Conservation (phyloP, 805 yeast species). For the Vanderwaltozyma verrucispora region DNA sequence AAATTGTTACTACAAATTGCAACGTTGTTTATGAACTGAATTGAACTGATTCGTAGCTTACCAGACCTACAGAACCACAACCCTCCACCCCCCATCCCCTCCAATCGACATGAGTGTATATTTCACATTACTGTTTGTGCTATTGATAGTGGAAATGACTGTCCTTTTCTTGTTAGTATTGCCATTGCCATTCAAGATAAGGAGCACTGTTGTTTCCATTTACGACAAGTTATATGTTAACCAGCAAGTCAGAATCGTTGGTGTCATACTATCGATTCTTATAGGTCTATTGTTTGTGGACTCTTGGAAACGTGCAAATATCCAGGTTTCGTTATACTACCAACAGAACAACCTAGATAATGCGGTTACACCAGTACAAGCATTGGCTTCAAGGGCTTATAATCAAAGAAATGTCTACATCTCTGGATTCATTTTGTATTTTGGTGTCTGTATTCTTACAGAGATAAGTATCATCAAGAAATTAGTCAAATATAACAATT, state of each 20-base stretch:
- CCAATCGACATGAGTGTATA: slow-evolving; percentile 27
- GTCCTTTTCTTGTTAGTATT: slow-evolving; percentile 37
- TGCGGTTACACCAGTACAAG: slow-evolving; percentile 34
- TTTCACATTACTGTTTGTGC: slow-evolving; percentile 32
- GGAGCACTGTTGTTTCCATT: slow-evolving; percentile 34
- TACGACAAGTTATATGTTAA: slow-evolving; percentile 29
- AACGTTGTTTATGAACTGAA: too few relatives aligned
- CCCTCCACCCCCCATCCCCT: too few relatives aligned
- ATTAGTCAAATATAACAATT: slow-evolving; percentile 38
- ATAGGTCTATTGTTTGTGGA: slow-evolving; percentile 44
- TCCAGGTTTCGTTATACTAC: slow-evolving; percentile 21
- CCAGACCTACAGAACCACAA: too few relatives aligned
- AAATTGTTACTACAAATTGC: too few relatives aligned
- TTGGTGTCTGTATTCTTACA: slow-evolving; percentile 43
- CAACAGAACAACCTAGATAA: slow-evolving; percentile 10
- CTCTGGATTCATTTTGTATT: slow-evolving; percentile 51
- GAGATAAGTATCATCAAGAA: slow-evolving; percentile 43
- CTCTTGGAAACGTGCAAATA: slow-evolving; percentile 37
- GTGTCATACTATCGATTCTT: slow-evolving; percentile 32
- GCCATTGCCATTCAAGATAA: slow-evolving; percentile 43
- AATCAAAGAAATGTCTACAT: slow-evolving; percentile 54
- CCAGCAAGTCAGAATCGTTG: slow-evolving; percentile 37
- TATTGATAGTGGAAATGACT: slow-evolving; percentile 44
- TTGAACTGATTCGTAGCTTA: too few relatives aligned
- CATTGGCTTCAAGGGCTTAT: slow-evolving; percentile 49